These are phyloP conservation scores for Anthracocystis walkeri DNA, from an alignment of 1,284 basidiomycete genomes.

Conservation along the genomic window DNA sequence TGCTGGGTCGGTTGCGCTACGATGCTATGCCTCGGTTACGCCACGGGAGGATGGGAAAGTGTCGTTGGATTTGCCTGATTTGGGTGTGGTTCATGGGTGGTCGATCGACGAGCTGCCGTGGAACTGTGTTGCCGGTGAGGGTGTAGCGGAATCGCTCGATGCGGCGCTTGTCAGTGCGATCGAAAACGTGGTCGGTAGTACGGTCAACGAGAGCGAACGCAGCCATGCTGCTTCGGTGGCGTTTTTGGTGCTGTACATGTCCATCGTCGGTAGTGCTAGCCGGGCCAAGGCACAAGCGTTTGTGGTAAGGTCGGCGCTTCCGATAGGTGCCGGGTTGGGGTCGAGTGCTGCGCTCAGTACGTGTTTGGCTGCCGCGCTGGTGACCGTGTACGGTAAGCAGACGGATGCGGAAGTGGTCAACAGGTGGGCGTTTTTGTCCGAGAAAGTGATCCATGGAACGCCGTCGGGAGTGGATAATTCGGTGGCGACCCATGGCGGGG, in stretches of 20 bases:
- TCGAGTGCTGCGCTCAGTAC: slow-evolving; percentile 95
- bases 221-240: slow-evolving; percentile 78
- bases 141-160: slow-evolving; percentile 74
- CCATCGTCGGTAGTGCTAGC: slow-evolving; percentile 74
- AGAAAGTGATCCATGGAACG: slow-evolving; percentile 97
- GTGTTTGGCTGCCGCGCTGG: slow-evolving; percentile 83
- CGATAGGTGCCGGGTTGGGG: slow-evolving; percentile 97
- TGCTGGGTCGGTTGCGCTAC: slow-evolving; percentile 91
- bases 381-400: slow-evolving; percentile 74
- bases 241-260: slow-evolving; percentile 95
- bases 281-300: slow-evolving; percentile 81
- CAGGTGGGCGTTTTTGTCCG: slow-evolving; percentile 91
- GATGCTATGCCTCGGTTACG: slow-evolving; percentile 88
- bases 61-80: slow-evolving; percentile 83
- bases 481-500: slow-evolving; percentile 91
- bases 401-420: slow-evolving; percentile 77
- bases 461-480: slow-evolving; percentile 98
- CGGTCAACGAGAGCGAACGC: slow-evolving; percentile 57
- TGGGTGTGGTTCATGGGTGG: slow-evolving; percentile 86
- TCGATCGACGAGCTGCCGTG: slow-evolving; percentile 83
- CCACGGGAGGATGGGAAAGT: slow-evolving; percentile 81
- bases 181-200: slow-evolving; percentile 53
- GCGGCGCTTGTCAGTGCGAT: slow-evolving; percentile 43
- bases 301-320: slow-evolving; percentile 88
- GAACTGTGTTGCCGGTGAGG: slow-evolving; percentile 73